Evolutionary conservation across 73 alveolate species (phyloP).

Genomic region (Paramecium caudatum): DNA sequence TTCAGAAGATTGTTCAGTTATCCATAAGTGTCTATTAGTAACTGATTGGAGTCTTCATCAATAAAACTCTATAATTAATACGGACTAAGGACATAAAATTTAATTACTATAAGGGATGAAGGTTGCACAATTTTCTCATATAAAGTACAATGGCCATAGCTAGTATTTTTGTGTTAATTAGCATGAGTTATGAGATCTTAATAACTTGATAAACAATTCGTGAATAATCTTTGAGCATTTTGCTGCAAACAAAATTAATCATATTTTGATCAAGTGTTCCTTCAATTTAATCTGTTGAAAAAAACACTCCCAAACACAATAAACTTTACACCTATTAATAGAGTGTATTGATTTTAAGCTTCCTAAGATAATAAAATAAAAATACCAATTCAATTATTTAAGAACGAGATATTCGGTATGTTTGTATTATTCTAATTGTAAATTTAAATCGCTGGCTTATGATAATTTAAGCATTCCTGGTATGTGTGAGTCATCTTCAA

Average conservation of each 20-base stretch:
- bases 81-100: slow-evolving; percentile 41
- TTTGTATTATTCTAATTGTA: neutral
- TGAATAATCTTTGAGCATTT: slow-evolving; percentile 13
- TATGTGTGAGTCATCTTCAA: slow-evolving; percentile 37
- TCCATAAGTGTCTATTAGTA: slow-evolving; percentile 26
- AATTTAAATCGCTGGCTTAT: slow-evolving; percentile 5
- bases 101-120: slow-evolving; percentile 39
- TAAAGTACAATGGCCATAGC: slow-evolving; percentile 17
- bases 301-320: neutral
- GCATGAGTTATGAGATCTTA: neutral
- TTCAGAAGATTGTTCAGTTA: neutral
- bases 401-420: neutral
- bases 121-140: slow-evolving; percentile 19
- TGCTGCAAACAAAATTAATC: slow-evolving; percentile 2
- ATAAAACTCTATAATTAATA: neutral
- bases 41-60: slow-evolving; percentile 6
- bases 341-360: neutral
- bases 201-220: slow-evolving; percentile 11
- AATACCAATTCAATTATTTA: slow-evolving; percentile 46
- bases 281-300: neutral
- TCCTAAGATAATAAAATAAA: neutral
- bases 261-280: neutral
- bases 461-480: slow-evolving; percentile 15
- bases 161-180: neutral
- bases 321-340: slow-evolving; percentile 38